These are phyloP conservation scores for Rhodotorula toruloides DNA, from an alignment of 768 basidiomycete species.

Conservation along the genomic window DNA sequence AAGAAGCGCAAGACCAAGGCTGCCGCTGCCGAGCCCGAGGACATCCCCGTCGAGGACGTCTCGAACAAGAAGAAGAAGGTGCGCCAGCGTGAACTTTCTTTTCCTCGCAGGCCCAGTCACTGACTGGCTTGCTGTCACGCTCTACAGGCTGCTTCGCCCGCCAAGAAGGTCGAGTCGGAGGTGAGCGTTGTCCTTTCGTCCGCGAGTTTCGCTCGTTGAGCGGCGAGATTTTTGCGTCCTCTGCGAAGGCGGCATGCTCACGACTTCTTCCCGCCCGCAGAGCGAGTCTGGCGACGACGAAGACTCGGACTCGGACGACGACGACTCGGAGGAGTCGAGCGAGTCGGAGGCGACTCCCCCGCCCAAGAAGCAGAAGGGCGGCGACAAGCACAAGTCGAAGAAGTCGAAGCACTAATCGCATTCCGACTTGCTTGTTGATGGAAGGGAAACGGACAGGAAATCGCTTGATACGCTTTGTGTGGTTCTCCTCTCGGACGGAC, in stretches of 20 bases:
- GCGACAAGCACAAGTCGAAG: slow-evolving; percentile 10
- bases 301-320: slow-evolving; percentile 4
- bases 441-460: background rate
- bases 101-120: background rate
- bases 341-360: slow-evolving; percentile 18
- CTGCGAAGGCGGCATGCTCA: no score
- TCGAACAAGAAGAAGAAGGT: slow-evolving; percentile 28
- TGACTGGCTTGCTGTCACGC: background rate
- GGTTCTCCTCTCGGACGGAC: no score
- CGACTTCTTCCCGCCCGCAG: background rate
- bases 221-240: background rate
- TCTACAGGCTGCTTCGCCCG: background rate
- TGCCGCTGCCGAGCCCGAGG: slow-evolving; percentile 7
- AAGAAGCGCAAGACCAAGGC: slow-evolving; percentile 36
- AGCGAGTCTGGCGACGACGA: background rate
- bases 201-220: no score
- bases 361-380: slow-evolving; percentile 20
- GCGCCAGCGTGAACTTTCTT: background rate
- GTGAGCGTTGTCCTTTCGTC: background rate
- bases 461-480: background rate
- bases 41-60: slow-evolving; percentile 25
- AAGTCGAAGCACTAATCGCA: slow-evolving; percentile 8
- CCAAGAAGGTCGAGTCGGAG: slow-evolving; percentile 8
- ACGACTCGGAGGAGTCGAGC: slow-evolving; percentile 2
- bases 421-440: background rate